Percentiles rank a stretch among this genome's conserved stretches.
These are phyloP conservation scores for Hypoxylon sp. DNA, from an alignment of 2,329 filamentous ascomycete genomes.

Conservation along the genomic window DNA sequence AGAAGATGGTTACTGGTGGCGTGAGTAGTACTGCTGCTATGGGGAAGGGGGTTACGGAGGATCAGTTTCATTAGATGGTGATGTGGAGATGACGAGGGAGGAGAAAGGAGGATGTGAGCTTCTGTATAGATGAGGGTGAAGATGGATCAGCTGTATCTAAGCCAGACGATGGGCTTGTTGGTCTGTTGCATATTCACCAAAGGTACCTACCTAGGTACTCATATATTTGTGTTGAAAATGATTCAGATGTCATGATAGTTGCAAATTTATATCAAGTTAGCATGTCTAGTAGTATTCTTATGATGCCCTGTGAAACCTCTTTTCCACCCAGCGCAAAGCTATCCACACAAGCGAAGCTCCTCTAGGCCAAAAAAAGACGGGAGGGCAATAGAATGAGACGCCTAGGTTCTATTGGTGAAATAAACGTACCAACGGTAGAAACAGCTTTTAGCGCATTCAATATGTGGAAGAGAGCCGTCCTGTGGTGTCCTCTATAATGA, in stretches of 20 bases:
- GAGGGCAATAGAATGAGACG: no score
- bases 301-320: not conserved
- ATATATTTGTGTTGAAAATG: not conserved
- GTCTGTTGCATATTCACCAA: not conserved
- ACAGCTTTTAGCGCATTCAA: no score
- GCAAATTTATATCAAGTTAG: conserved; percentile 10
- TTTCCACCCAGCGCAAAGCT: no score
- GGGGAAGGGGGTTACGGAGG: conserved; percentile 97
- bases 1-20: conserved; percentile 97
- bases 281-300: not conserved
- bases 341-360: no score
- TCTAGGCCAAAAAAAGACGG: no score
- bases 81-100: no score
- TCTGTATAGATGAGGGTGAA: not conserved
- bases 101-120: not conserved
- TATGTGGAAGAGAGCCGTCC: not conserved
- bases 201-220: not conserved
- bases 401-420: not conserved
- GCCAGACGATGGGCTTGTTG: not conserved
- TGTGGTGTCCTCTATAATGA: not conserved
- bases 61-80: conserved; percentile 82
- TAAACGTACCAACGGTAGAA: not conserved
- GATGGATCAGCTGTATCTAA: not conserved
- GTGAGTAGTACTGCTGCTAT: conserved; percentile 94
- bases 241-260: conserved; percentile 15